phyloP scores from a whole-genome alignment of 202 grass and related monocot species.

The Miscanthus sacchariflorus region DNA sequence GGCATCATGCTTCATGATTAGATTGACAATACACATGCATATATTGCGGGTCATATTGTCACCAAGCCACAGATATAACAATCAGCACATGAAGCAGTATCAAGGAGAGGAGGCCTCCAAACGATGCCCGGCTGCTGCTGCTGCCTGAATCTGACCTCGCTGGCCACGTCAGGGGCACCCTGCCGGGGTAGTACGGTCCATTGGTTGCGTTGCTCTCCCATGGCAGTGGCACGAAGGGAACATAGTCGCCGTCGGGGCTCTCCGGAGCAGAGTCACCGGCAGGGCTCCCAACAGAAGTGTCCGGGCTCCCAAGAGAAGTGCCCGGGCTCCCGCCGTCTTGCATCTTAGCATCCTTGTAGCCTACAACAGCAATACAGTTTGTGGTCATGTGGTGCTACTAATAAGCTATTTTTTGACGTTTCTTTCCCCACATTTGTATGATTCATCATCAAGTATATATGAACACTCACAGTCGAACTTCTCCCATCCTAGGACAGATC shows the following conservation, averaged over 20 bases:
- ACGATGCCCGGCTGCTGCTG: neutral
- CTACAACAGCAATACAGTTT: neutral
- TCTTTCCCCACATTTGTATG: neutral
- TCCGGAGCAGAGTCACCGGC: neutral
- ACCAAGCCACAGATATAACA: neutral
- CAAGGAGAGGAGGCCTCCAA: neutral
- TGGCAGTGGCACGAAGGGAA: neutral
- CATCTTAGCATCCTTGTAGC: neutral
- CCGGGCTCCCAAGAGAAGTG: neutral
- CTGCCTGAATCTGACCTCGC: neutral
- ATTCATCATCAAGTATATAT: neutral
- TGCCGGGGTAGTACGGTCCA: neutral
- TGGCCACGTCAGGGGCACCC: neutral
- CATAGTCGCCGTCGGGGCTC: neutral
- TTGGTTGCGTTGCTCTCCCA: neutral
- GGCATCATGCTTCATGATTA: neutral
- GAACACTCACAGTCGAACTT: constrained; percentile 63
- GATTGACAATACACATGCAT: neutral
- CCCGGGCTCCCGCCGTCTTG: neutral
- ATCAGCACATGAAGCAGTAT: neutral
- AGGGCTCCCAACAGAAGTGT: no score
- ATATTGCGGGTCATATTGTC: neutral
- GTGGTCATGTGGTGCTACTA: neutral
- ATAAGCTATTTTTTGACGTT: neutral
- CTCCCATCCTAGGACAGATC: constrained; percentile 65